A percentile compares a stretch with the other conserved stretches of the same genome.
Evolutionary conservation across 1,284 basidiomycete species (phyloP).

Genomic region (Moesziomyces aphidis): DNA sequence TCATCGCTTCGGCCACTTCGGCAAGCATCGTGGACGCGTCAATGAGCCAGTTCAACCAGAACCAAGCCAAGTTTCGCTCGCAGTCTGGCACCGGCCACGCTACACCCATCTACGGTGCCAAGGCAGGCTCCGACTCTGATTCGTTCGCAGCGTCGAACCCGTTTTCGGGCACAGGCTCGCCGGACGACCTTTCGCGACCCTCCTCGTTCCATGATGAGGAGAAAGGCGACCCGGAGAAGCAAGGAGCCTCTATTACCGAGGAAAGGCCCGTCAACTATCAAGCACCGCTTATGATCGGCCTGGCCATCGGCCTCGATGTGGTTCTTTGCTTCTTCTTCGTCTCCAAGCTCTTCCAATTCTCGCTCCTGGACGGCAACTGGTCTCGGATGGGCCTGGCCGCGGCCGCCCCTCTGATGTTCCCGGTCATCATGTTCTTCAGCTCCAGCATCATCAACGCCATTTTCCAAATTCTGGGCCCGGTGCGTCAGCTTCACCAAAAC

Average conservation of each 20-base stretch:
- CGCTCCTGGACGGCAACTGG: slow-evolving; percentile 76
- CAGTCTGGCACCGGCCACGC: slow-evolving; percentile 12
- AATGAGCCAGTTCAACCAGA: slow-evolving; percentile 34
- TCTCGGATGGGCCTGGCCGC: slow-evolving; percentile 75
- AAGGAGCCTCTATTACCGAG: slow-evolving; percentile 3
- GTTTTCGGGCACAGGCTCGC: slow-evolving; percentile 5
- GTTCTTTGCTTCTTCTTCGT: slow-evolving; percentile 73
- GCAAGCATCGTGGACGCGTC: slow-evolving; percentile 5
- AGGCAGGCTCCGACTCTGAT: slow-evolving; percentile 3
- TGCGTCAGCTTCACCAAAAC: slow-evolving; percentile 74
- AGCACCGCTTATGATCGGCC: slow-evolving; percentile 80
- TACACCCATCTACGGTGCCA: not conserved
- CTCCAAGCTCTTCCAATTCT: slow-evolving; percentile 77
- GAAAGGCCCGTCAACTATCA: slow-evolving; percentile 76
- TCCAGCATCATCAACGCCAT: slow-evolving; percentile 72
- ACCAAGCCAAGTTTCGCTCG: slow-evolving; percentile 22
- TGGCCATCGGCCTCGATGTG: slow-evolving; percentile 71
- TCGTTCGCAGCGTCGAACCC: slow-evolving; percentile 22
- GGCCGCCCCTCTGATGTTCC: slow-evolving; percentile 75
- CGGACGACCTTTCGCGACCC: not conserved
- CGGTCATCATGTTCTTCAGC: slow-evolving; percentile 75
- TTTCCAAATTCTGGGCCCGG: slow-evolving; percentile 69
- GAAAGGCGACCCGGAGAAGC: slow-evolving; percentile 35
- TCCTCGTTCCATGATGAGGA: not conserved
- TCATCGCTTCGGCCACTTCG: not conserved